These are phyloP conservation scores for Tephrocybe sp. DNA, from an alignment of 768 basidiomycete genomes.

Conservation along the genomic window DNA sequence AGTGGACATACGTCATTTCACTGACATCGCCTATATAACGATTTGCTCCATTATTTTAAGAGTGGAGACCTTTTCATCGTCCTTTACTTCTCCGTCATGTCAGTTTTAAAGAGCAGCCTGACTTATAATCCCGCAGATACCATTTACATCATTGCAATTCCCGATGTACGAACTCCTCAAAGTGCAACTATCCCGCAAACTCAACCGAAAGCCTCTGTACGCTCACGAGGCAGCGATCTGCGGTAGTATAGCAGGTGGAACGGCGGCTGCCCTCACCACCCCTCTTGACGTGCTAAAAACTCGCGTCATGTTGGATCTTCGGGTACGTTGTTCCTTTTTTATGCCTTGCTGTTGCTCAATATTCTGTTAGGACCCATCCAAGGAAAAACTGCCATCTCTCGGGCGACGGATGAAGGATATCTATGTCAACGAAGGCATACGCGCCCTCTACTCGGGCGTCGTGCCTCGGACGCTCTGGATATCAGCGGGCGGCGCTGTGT, in stretches of 20 bases:
- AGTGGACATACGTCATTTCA: not conserved
- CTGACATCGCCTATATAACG: slow-evolving; percentile 29
- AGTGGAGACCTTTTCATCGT: too few species aligned
- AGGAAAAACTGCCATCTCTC: slow-evolving; percentile 55
- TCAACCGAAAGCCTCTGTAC: slow-evolving; percentile 57
- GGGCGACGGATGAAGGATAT: slow-evolving; percentile 62
- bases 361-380: slow-evolving; percentile 44
- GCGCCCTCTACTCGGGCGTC: slow-evolving; percentile 82
- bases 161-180: slow-evolving; percentile 93
- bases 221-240: slow-evolving; percentile 83
- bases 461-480: slow-evolving; percentile 96
- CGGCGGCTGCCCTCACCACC: slow-evolving; percentile 89
- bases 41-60: too few species aligned
- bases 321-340: slow-evolving; percentile 45
- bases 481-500: slow-evolving; percentile 94
- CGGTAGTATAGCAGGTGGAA: slow-evolving; percentile 87
- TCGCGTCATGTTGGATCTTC: slow-evolving; percentile 90
- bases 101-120: not conserved
- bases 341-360: not conserved
- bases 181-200: slow-evolving; percentile 50
- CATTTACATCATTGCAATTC: slow-evolving; percentile 95
- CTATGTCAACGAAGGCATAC: slow-evolving; percentile 65
- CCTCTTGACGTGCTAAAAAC: slow-evolving; percentile 98
- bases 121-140: slow-evolving; percentile 58
- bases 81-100: too few species aligned